Evolutionary conservation across 352 stramenopile species (phyloP).

Genomic region (Lagenidium giganteum): DNA sequence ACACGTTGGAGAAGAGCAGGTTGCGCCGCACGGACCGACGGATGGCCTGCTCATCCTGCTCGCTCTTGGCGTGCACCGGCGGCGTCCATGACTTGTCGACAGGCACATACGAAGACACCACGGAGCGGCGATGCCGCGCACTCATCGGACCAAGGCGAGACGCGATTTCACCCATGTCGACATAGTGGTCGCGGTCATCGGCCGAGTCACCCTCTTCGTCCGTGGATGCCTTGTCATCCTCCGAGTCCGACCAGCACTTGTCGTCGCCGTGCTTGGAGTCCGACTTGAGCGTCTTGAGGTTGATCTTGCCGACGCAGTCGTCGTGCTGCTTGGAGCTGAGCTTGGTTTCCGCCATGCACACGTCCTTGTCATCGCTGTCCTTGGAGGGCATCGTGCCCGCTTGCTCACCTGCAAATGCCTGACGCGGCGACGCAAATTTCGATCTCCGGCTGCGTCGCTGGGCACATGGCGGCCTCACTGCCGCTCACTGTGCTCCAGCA

Average conservation of each 20-base stretch:
- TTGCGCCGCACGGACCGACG: slow-evolving; percentile 53
- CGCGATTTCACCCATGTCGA: slow-evolving; percentile 37
- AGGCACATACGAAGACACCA: slow-evolving; percentile 51
- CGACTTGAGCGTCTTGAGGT: not conserved
- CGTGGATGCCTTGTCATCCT: slow-evolving; percentile 19
- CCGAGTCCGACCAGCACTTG: slow-evolving; percentile 7
- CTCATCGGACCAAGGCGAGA: slow-evolving; percentile 31
- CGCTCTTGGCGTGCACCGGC: slow-evolving; percentile 46
- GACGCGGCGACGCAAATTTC: no score
- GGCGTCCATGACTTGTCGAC: slow-evolving; percentile 44
- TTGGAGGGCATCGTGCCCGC: slow-evolving; percentile 9
- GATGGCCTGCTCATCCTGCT: slow-evolving; percentile 44
- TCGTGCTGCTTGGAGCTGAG: slow-evolving; percentile 2
- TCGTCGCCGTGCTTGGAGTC: slow-evolving; percentile 23
- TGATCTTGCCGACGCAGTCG: not conserved
- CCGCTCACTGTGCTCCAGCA: no score
- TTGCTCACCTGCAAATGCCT: slow-evolving; percentile 8
- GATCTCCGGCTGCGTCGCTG: no score
- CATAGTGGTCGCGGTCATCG: slow-evolving; percentile 20
- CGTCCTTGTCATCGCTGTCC: slow-evolving; percentile 2
- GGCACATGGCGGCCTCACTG: no score
- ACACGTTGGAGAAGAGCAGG: slow-evolving; percentile 61
- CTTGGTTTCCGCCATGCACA: no score
- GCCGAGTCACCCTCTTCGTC: slow-evolving; percentile 24
- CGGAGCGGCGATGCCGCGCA: slow-evolving; percentile 35